These are phyloP conservation scores for Chimonanthus praecox DNA, from an alignment of 164 flowering plant genomes.

Conservation along the genomic window DNA sequence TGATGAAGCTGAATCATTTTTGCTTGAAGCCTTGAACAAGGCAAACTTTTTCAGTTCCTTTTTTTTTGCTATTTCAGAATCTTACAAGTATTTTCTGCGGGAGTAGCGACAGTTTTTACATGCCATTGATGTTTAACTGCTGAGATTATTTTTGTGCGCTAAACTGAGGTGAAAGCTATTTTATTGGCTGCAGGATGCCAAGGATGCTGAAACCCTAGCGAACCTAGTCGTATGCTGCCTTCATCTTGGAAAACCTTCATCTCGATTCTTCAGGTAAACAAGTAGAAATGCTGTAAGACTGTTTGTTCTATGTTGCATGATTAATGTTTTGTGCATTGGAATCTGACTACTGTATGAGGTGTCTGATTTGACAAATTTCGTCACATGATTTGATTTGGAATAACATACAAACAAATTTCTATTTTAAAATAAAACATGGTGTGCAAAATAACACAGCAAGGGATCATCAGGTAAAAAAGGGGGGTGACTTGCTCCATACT, in stretches of 20 bases:
- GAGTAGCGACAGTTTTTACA: not conserved
- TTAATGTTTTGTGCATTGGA: no score
- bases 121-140: not conserved
- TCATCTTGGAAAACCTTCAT: conserved; percentile 79
- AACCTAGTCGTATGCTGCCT: conserved; percentile 89
- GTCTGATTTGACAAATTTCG: no score
- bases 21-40: conserved; percentile 94
- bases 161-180: conserved; percentile 8
- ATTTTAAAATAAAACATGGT: no score
- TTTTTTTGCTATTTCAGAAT: not conserved
- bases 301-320: no score
- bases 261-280: conserved; percentile 76
- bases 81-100: not conserved
- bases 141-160: conserved; percentile 2
- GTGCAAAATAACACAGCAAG: no score
- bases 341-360: no score
- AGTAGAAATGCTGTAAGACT: not conserved
- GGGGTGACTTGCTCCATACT: no score
- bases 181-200: conserved; percentile 73
- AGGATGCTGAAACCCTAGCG: conserved; percentile 91
- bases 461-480: no score
- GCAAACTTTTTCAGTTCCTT: conserved; percentile 24
- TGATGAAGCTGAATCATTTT: conserved; percentile 81
- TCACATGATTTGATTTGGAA: no score
- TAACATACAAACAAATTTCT: no score